phyloP scores from a whole-genome alignment of 805 yeast genomes.

The Torulaspora indica region DNA sequence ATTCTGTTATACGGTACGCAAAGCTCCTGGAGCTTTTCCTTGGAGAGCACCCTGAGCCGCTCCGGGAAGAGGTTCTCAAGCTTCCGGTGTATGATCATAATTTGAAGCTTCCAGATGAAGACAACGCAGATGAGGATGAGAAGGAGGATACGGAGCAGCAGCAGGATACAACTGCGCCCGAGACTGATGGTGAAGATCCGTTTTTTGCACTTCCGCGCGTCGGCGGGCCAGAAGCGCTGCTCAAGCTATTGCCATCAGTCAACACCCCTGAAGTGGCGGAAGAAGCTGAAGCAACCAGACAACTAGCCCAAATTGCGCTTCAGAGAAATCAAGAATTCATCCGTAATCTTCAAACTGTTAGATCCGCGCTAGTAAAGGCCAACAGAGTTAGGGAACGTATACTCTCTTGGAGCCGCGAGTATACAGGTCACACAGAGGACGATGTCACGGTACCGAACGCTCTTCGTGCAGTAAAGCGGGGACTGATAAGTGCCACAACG shows the following conservation, averaged over 20 bases:
- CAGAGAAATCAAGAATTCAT: slow-evolving; percentile 86
- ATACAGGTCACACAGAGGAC: slow-evolving; percentile 59
- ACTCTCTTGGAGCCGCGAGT: slow-evolving; percentile 80
- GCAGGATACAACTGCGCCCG: background rate
- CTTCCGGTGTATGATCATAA: slow-evolving; percentile 70
- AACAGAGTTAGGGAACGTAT: slow-evolving; percentile 68
- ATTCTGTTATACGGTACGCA: slow-evolving; percentile 63
- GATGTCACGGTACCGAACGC: slow-evolving; percentile 39
- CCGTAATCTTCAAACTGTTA: slow-evolving; percentile 64
- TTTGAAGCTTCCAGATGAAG: slow-evolving; percentile 35
- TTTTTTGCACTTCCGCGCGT: slow-evolving; percentile 62
- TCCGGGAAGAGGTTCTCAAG: slow-evolving; percentile 59
- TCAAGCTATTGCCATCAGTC: slow-evolving; percentile 33
- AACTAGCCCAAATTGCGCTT: slow-evolving; percentile 67
- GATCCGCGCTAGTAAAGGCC: slow-evolving; percentile 74
- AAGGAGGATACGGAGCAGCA: slow-evolving; percentile 11
- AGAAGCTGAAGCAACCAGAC: slow-evolving; percentile 65
- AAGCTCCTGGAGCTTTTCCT: slow-evolving; percentile 71
- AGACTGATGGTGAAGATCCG: slow-evolving; percentile 44
- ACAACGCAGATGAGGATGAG: slow-evolving; percentile 18
- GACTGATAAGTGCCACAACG: slow-evolving; percentile 36
- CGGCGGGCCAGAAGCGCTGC: slow-evolving; percentile 20
- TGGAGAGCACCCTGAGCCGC: slow-evolving; percentile 77
- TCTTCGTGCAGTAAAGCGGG: slow-evolving; percentile 35
- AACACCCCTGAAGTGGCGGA: slow-evolving; percentile 50